Evolutionary conservation across 805 yeast species (phyloP).

Genomic region (Nakazawaea laoshanensis): DNA sequence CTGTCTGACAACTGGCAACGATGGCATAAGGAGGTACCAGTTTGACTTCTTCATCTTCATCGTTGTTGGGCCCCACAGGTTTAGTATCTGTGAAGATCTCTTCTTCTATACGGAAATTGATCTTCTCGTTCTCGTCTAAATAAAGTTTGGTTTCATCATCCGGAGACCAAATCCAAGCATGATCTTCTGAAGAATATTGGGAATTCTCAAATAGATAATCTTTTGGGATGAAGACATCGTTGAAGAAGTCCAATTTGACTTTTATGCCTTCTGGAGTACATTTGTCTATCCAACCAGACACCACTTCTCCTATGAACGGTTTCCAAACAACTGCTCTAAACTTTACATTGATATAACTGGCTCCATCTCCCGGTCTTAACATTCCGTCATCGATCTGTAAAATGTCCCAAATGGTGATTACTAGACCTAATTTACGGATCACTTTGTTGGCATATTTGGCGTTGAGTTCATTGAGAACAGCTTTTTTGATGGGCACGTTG

Average conservation of each 20-base stretch:
- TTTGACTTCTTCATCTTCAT: conserved; percentile 18
- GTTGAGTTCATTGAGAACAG: conserved; percentile 74
- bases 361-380: conserved; percentile 92
- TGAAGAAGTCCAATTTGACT: conserved; percentile 79
- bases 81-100: conserved; percentile 78
- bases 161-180: conserved; percentile 90
- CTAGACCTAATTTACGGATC: conserved; percentile 76
- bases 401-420: conserved; percentile 78
- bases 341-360: conserved; percentile 64
- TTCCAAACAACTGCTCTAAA: conserved; percentile 79
- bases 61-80: conserved; percentile 61
- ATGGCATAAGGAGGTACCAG: conserved; percentile 76
- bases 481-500: conserved; percentile 59
- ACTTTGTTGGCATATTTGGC: conserved; percentile 81
- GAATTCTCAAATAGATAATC: conserved; percentile 63
- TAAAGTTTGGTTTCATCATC: conserved; percentile 70
- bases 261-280: conserved; percentile 85
- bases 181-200: conserved; percentile 47
- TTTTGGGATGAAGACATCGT: conserved; percentile 86
- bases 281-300: conserved; percentile 89
- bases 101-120: conserved; percentile 85
- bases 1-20: conserved; percentile 86
- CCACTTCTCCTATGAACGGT: conserved; percentile 89
- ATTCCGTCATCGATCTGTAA: conserved; percentile 80
- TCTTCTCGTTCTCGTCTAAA: conserved; percentile 84